Base-by-base conservation (phyloP, 306 rosid genomes). In the Hylodesmum podocarpum region DNA sequence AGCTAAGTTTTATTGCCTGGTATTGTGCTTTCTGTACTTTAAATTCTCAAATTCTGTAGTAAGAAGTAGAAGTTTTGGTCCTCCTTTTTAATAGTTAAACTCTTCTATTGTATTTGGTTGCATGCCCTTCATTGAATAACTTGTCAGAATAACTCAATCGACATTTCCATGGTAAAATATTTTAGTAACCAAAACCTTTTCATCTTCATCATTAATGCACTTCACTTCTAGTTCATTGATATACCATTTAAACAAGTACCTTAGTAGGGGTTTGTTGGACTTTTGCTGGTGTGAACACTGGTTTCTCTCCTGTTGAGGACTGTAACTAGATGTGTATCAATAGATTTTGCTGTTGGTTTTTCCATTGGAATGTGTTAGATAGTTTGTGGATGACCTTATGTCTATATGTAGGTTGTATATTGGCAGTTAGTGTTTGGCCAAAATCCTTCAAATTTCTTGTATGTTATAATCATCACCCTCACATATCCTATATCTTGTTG, bases 301-400 rank as follows among this genome's bases (percentile, higher is more conserved):
- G 61, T 22, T 53, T 24, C 31, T 10, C 61, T 53, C 61, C 31
- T 53, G 61, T 24, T 22, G n/a, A 53, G 61, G 61, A 53, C 31
- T 53, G 61, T 53, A 6, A 51, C 7, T 51, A 13, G 0, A 51
- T 22, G 59, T 3, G 36, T 66, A n/a, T 28, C 39, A 9, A 36
- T 37, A 72, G 51, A 58, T 37, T 66, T 58, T 40, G 24, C 29
- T 66, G 59, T 77, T 34, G 19, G 18, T 62, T 54, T 54, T 77
- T 31, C 36, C 5, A 24, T 76, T 63, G 66, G 43, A 46, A 50
- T 37, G 55, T 37, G 39, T 37, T 25, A 37, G 36, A 51, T 8
- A 16, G 51, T 25, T 37, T 65, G 33, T 11, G 16, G 44, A 25
- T 49, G 54, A 33, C 65, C 14, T 69, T 24, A 11, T 33, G 13